Evolutionary conservation across 2,329 filamentous ascomycete species (phyloP).

Genomic region (Fusarium illudens): DNA sequence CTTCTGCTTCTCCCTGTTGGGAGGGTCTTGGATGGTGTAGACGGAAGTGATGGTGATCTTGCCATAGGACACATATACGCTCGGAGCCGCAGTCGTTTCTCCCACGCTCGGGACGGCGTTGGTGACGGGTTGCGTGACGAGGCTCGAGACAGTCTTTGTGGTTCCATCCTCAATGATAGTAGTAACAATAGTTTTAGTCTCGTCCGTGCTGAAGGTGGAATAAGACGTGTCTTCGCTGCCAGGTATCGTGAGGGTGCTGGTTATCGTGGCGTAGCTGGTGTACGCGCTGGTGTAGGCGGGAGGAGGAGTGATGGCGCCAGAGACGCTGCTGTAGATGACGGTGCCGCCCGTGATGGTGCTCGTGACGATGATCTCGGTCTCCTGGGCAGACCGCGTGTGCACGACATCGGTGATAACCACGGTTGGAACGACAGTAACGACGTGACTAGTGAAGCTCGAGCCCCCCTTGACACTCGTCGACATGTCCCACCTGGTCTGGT

Average conservation of each 20-base stretch:
- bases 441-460: conserved; percentile 7
- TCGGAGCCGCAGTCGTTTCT: conserved; percentile 35
- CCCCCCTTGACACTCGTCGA: conserved; percentile 23
- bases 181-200: conserved; percentile 13
- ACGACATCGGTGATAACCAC: conserved; percentile 15
- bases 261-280: conserved; percentile 9
- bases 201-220: conserved; percentile 4
- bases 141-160: conserved; percentile 14
- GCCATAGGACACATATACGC: conserved; percentile 37
- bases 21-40: conserved; percentile 19
- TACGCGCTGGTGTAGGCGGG: background rate
- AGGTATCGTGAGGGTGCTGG: conserved; percentile 13
- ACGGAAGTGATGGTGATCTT: conserved; percentile 38
- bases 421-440: conserved; percentile 19
- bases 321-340: background rate
- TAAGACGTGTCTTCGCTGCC: conserved; percentile 6
- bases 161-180: conserved; percentile 21
- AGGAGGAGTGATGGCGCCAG: background rate
- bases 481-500: conserved; percentile 13
- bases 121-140: conserved; percentile 14
- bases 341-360: conserved; percentile 20
- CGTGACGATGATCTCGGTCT: conserved; percentile 5
- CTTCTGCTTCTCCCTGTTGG: background rate
- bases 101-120: conserved; percentile 28
- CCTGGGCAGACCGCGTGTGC: conserved; percentile 9